Base-by-base conservation (phyloP, 345 rosid species). In the Anastatica hierochuntica region DNA sequence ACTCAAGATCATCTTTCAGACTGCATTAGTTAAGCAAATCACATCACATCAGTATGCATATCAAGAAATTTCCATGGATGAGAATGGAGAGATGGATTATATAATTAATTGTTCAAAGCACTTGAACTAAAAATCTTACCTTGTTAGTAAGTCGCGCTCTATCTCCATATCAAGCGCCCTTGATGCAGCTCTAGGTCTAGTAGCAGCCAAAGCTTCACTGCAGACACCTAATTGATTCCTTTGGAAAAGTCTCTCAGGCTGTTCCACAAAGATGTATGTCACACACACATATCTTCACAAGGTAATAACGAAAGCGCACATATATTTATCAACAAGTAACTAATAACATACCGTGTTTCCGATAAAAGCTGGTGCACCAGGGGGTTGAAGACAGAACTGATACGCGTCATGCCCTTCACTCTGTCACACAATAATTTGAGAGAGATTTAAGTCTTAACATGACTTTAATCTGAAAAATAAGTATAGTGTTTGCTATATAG, bases 211-310 rank as follows among this genome's bases (percentile, higher is more conserved):
- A 47, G 98, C 96, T 67, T 90, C 98, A 56, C 96, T 90, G 49
- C 77, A 73, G 16, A 90, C 73, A 58, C 79, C 76, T 41, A 84
- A 78, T 43, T 81, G 62, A 36, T 69, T 79, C 76, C 95, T 76
- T 64, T 79, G 95, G 78, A 80, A 87, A 69, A 90, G 82, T 80
- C 86, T 86, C 81, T 90, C 96, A 76, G 95, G 98, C 96, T 90
- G 79, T 87, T 80, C 79, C 70, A 70, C 53, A 79, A 62, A 63
- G 41, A n/a, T n/a, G n/a, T n/a, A n/a, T n/a, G n/a, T n/a, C n/a
- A 67, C n/a, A n/a, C 43, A 81, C 64, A 41, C 8, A 14, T 14
- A 44, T 46, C 18, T 37, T n/a, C n/a, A n/a, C n/a, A n/a, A n/a
- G n/a, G n/a, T n/a, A n/a, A n/a, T 27, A 44, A 62, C 5, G 21